Percentiles rank a stretch among this genome's conserved stretches.
Conservation (phyloP, 805 yeast genomes). For the Saccharomycopsis capsularis region DNA sequence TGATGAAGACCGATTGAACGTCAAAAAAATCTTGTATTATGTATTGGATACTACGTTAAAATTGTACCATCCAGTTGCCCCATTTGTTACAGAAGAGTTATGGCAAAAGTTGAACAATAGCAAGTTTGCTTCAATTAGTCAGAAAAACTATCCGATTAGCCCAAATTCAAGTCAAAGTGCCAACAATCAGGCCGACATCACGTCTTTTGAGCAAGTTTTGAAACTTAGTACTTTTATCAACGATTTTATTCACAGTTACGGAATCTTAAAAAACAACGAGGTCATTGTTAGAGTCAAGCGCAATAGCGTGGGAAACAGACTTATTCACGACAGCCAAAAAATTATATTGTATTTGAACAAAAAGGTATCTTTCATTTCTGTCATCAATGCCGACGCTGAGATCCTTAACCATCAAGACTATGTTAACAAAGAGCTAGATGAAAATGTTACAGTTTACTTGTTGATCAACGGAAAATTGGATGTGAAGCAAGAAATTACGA, state of each 20-base stretch:
- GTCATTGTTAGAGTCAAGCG: conserved; percentile 53
- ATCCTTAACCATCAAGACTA: conserved; percentile 10
- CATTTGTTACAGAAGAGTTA: conserved; percentile 92
- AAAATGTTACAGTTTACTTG: conserved; percentile 33
- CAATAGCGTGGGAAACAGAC: neutral
- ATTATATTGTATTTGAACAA: conserved; percentile 5
- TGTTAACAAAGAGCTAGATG: neutral
- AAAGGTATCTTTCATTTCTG: conserved; percentile 1
- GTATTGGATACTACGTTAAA: conserved; percentile 84
- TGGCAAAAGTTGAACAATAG: conserved; percentile 97
- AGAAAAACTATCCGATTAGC: conserved; percentile 2
- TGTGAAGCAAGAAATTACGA: conserved; percentile 79
- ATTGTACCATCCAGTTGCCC: conserved; percentile 97
- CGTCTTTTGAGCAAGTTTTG: conserved; percentile 75
- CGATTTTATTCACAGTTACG: conserved; percentile 83
- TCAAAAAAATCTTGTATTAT: conserved; percentile 90
- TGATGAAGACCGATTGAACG: conserved; percentile 28
- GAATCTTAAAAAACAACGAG: conserved; percentile 79
- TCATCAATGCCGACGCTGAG: conserved; percentile 2
- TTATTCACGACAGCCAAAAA: neutral
- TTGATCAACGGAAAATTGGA: conserved; percentile 92
- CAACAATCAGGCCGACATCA: conserved; percentile 27
- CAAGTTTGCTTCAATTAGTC: conserved; percentile 52
- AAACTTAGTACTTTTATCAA: conserved; percentile 85
- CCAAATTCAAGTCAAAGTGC: neutral